Conservation (phyloP, 2,329 filamentous ascomycete species). For the Talaromyces albobiverticillius region DNA sequence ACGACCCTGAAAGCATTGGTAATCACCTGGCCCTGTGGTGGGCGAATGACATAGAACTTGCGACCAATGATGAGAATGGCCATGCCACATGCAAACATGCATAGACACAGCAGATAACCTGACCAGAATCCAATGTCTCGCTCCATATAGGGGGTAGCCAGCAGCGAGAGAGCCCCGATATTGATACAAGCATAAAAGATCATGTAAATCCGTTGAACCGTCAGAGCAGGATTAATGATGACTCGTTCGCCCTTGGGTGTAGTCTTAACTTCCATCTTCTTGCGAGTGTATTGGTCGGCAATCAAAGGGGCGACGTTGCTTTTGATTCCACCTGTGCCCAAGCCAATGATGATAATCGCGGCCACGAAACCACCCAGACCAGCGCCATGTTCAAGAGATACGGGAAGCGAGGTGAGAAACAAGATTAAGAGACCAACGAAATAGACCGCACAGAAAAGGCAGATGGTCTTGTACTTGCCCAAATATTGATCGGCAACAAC, state of each 20-base stretch:
- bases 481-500: slow-evolving; percentile 60
- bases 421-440: slow-evolving; percentile 56
- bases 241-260: slow-evolving; percentile 52
- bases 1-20: slow-evolving; percentile 63
- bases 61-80: slow-evolving; percentile 50
- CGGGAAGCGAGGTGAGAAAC: slow-evolving; percentile 54
- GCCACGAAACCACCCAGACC: slow-evolving; percentile 56
- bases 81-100: slow-evolving; percentile 62
- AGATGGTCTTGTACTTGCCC: slow-evolving; percentile 60
- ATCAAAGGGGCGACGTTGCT: slow-evolving; percentile 50
- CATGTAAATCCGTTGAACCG: slow-evolving; percentile 68
- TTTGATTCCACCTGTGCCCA: slow-evolving; percentile 55
- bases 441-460: slow-evolving; percentile 26
- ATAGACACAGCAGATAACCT: slow-evolving; percentile 61
- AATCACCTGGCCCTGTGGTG: slow-evolving; percentile 62
- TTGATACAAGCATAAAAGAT: slow-evolving; percentile 75
- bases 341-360: slow-evolving; percentile 60
- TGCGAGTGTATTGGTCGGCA: slow-evolving; percentile 64
- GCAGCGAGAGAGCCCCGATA: slow-evolving; percentile 64
- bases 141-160: slow-evolving; percentile 68
- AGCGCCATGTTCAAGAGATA: slow-evolving; percentile 48
- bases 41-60: slow-evolving; percentile 46
- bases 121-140: slow-evolving; percentile 64
- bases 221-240: slow-evolving; percentile 65
- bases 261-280: slow-evolving; percentile 49